These are phyloP conservation scores for Diplogelasinospora grovesii DNA, from an alignment of 495 filamentous ascomycete genomes.

Conservation along the genomic window DNA sequence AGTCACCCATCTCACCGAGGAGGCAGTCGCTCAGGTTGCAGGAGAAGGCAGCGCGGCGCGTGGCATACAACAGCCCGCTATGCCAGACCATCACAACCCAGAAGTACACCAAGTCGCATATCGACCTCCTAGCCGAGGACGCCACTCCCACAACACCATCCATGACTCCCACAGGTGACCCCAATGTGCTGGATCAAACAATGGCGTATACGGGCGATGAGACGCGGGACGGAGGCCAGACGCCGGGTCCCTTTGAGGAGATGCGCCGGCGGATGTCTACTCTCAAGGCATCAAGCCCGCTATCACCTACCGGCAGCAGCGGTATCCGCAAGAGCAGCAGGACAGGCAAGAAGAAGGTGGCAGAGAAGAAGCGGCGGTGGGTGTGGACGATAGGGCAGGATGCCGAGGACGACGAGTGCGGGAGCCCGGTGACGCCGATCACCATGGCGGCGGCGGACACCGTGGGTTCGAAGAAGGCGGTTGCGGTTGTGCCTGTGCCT, in stretches of 20 bases:
- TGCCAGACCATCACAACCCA: conserved; percentile 50
- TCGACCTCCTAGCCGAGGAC: conserved; percentile 47
- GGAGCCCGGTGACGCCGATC: conserved; percentile 29
- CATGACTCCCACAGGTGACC: conserved; percentile 16
- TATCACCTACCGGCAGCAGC: conserved; percentile 23
- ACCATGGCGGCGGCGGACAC: conserved; percentile 1
- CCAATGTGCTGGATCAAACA: conserved; percentile 36
- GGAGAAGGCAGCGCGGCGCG: conserved; percentile 38
- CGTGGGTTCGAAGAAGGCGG: neutral
- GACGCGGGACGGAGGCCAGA: conserved; percentile 48
- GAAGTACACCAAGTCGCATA: conserved; percentile 48
- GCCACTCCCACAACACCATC: conserved; percentile 41
- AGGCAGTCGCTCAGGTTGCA: conserved; percentile 43
- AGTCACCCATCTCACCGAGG: conserved; percentile 39
- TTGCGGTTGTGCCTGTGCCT: conserved; percentile 13
- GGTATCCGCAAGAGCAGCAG: conserved; percentile 37
- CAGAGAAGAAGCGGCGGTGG: conserved; percentile 48
- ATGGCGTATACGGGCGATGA: conserved; percentile 44
- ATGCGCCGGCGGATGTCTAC: conserved; percentile 47
- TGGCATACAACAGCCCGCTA: conserved; percentile 49
- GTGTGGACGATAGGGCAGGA: conserved; percentile 47
- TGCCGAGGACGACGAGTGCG: conserved; percentile 36
- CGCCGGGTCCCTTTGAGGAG: conserved; percentile 51
- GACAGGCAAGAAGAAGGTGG: conserved; percentile 30
- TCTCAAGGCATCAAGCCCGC: conserved; percentile 30